Evolutionary conservation across 306 rosid species (phyloP), one percentile per base, ranked within the genome.

Genomic region (Quercus bicolor): DNA sequence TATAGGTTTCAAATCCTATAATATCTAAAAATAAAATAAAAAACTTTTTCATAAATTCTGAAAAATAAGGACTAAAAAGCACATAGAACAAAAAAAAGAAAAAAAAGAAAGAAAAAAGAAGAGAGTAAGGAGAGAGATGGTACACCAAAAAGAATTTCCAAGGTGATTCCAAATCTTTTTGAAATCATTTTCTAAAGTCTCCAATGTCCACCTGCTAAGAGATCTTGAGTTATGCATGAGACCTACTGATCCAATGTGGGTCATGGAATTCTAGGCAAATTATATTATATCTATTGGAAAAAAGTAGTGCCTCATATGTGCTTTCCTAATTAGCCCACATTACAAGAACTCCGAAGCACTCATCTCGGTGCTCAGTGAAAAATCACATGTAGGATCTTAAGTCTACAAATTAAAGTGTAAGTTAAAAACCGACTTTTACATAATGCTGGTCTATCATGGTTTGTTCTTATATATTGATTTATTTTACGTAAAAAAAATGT

Each of bases 181-280:
- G 15, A 12, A 12, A 48, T 48, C 14, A 48, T n/a, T 4, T 72
- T 77, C 62, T 70, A 33, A 28, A 54, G 26, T 54, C 53, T 15
- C 74, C 80, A 78, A 66, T 74, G 56, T 74, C 54, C 75, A 81
- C 80, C 81, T 23, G 89, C 80, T 60, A 78, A 77, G 54, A 76
- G 79, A 85, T 79, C 74, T 85, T 69, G 88, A 77, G 76, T 75
- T 59, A 72, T 34, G 37, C 37, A 34, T 26, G 81, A 77, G 84
- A 66, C 33, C 72, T 75, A 72, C 81, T 70, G 79, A 86, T 86
- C 87, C 90, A 70, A 79, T 82, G 85, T 26, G 61, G 57, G 54
- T 57, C 81, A 68, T 75, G 56, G 75, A 80, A 70, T 83, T 70
- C 48, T 75, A 55, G 45, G 69, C 80, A 73, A 75, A 79, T 70